Conservation (phyloP, 1,139 yeast genomes). For the Yamadazyma triangularis region DNA sequence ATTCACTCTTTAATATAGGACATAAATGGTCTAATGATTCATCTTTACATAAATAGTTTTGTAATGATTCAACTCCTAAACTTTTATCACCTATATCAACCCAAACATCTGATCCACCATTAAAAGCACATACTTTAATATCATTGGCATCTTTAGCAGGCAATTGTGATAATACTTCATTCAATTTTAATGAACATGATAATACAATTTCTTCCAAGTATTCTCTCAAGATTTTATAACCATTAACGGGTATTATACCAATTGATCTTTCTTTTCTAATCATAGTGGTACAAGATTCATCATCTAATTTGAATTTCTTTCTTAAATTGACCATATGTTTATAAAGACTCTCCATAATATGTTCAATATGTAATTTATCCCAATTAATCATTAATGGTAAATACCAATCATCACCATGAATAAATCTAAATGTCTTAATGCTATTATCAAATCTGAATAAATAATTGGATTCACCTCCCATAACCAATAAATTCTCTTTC, state of each 20-base stretch:
- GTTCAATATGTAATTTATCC: conserved; percentile 56
- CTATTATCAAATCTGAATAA: conserved; percentile 60
- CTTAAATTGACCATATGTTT: conserved; percentile 53
- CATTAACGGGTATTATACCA: conserved; percentile 71
- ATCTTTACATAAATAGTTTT: conserved; percentile 59
- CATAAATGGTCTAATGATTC: conserved; percentile 16
- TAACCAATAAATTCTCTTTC: conserved; percentile 64
- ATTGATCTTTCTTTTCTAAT: conserved; percentile 84
- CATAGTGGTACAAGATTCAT: conserved; percentile 49
- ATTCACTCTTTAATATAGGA: conserved; percentile 50
- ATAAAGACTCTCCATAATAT: conserved; percentile 68
- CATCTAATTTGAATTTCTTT: conserved; percentile 53
- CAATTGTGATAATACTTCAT: conserved; percentile 15
- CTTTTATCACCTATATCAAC: conserved; percentile 96
- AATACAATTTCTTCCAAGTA: conserved; percentile 88
- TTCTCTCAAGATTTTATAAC: conserved; percentile 65
- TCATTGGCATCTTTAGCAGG: conserved; percentile 14
- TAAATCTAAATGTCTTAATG: conserved; percentile 47
- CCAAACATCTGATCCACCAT: conserved; percentile 97
- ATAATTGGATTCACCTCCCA: conserved; percentile 97
- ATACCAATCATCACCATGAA: conserved; percentile 71
- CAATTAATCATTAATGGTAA: conserved; percentile 67
- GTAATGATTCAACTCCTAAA: conserved; percentile 79
- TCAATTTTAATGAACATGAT: conserved; percentile 65
- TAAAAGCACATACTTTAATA: conserved; percentile 87